Base-by-base conservation (phyloP, 2,329 filamentous ascomycete species). In the Trichophyton benhamiae region DNA sequence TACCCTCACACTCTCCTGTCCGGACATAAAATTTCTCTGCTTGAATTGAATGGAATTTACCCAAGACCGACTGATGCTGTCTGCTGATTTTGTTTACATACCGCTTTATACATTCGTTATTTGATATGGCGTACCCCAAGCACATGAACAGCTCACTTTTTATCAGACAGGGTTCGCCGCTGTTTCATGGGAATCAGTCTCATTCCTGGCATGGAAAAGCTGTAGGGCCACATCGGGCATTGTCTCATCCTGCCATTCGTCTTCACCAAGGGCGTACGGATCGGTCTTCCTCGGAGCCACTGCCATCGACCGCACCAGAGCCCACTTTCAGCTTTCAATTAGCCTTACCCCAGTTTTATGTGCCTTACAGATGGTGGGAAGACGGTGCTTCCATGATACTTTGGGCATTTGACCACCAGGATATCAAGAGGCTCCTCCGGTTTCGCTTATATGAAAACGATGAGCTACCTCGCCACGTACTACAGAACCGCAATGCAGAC, bases 321-420 rank as follows among this genome's bases (percentile, higher is more conserved):
- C 49, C 49, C 2, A 17, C 49, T 3, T 55, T 55, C 49, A 55
- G 49, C 27, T 55, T 55, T 27, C 49, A 55, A 27, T 48, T 61
- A 60, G 58, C 59, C 44, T 60, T 63, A 41, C 73, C 73, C n/a
- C 67, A 63, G 3, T 72, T 74, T 59, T 67, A 66, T 36, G 62
- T 70, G 2, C 49, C 67, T 1, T 75, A 73, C 62, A 70, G 70
- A 57, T 76, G 73, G 72, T 76, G 74, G 74, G 74, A 76, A 60
- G 73, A 75, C 53, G 74, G 75, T 59, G 72, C 72, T 1, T 68
- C 66, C 0, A 71, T 72, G 1, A 67, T 74, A 5, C 68, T 76
- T 25, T 74, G 71, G 72, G 71, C 71, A 3, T 76, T 75, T 57
- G 71, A 75, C 27, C 67, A 71, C 33, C 66, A 70, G 8, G 70